Percentiles rank a stretch among this genome's conserved stretches.
phyloP scores from a whole-genome alignment of 768 basidiomycete genomes.

The Rhizopogon vesiculosus region DNA sequence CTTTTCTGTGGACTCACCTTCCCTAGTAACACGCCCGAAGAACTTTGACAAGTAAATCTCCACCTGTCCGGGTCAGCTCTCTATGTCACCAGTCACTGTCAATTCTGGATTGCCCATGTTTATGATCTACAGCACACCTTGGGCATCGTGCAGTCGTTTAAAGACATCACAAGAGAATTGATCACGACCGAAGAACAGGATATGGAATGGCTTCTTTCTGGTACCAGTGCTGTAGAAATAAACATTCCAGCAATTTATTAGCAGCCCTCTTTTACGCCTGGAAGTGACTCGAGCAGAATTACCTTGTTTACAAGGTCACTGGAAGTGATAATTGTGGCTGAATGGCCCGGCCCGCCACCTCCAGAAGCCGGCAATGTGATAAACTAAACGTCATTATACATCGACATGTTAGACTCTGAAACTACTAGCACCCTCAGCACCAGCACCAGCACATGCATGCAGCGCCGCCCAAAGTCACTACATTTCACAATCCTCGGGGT shows the following conservation, averaged over 20 bases:
- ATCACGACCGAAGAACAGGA: conserved; percentile 88
- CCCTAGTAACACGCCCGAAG: conserved; percentile 56
- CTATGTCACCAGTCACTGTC: conserved; percentile 34
- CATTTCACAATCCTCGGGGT: too few species aligned
- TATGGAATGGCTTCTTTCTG: conserved; percentile 43
- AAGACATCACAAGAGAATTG: conserved; percentile 80
- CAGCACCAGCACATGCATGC: too few species aligned
- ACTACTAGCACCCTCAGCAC: too few species aligned
- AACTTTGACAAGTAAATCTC: conserved; percentile 64
- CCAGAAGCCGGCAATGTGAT: too few species aligned
- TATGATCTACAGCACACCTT: conserved; percentile 41
- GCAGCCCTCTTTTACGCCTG: neutral
- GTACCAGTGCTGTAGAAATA: neutral
- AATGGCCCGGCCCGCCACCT: too few species aligned
- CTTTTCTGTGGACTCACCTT: conserved; percentile 32
- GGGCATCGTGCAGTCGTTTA: conserved; percentile 52
- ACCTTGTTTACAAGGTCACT: too few species aligned
- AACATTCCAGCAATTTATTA: neutral
- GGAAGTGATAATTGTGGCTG: too few species aligned
- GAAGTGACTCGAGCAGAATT: neutral
- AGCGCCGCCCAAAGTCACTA: too few species aligned
- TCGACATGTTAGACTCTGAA: too few species aligned
- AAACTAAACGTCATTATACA: too few species aligned
- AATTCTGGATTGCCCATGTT: neutral
- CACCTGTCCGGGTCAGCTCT: conserved; percentile 63